These are phyloP conservation scores for Penicillium sp. DNA, from an alignment of 2,329 filamentous ascomycete genomes.

Conservation along the genomic window DNA sequence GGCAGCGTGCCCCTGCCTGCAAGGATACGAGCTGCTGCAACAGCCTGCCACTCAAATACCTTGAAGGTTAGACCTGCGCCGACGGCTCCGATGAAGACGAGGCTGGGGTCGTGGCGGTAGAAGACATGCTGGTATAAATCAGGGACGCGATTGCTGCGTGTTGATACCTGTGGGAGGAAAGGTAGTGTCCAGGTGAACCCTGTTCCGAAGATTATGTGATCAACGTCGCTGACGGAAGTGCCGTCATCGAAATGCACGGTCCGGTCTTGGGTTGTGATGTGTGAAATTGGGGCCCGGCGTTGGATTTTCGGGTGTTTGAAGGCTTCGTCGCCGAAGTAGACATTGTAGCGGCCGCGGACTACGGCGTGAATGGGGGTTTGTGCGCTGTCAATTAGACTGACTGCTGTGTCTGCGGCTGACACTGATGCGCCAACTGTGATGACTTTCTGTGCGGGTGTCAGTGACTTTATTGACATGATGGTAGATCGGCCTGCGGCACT, in stretches of 20 bases:
- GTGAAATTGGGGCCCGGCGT: slow-evolving; percentile 29
- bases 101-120: slow-evolving; percentile 32
- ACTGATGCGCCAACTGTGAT: slow-evolving; percentile 66
- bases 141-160: slow-evolving; percentile 34
- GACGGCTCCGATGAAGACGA: slow-evolving; percentile 48
- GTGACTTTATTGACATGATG: background rate
- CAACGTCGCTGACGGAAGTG: slow-evolving; percentile 53
- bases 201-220: slow-evolving; percentile 66
- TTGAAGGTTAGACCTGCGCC: slow-evolving; percentile 61
- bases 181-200: slow-evolving; percentile 66
- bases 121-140: slow-evolving; percentile 42
- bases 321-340: slow-evolving; percentile 60
- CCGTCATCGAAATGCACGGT: slow-evolving; percentile 60
- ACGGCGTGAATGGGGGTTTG: slow-evolving; percentile 55
- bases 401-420: slow-evolving; percentile 63
- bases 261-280: slow-evolving; percentile 41
- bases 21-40: slow-evolving; percentile 60
- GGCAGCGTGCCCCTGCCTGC: slow-evolving; percentile 58
- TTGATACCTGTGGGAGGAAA: slow-evolving; percentile 55
- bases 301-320: slow-evolving; percentile 58
- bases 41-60: slow-evolving; percentile 69
- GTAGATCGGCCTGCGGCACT: background rate
- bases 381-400: slow-evolving; percentile 52
- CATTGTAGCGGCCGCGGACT: slow-evolving; percentile 53
- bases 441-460: slow-evolving; percentile 47